Percentiles rank a stretch among this genome's conserved stretches.
Evolutionary conservation across 148 eudicot genomes (phyloP).

Genomic region (Arbutus unedo): DNA sequence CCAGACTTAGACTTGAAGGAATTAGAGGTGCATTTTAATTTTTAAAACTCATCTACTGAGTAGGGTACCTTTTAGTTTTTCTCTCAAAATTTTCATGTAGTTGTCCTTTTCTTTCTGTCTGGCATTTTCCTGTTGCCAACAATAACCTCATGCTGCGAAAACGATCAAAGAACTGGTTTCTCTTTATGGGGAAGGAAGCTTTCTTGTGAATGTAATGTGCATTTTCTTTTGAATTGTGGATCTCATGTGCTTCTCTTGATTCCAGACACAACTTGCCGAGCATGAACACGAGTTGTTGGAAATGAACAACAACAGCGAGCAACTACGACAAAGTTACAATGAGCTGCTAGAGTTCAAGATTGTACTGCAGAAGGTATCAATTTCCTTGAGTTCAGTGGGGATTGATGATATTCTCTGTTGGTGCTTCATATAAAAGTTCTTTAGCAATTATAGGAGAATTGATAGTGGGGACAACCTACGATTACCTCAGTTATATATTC

Average conservation of each 20-base stretch:
- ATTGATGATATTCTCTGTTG: background rate
- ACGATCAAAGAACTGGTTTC: background rate
- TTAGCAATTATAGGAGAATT: background rate
- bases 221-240: background rate
- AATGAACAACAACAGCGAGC: slow-evolving; percentile 86
- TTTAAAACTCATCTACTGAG: background rate
- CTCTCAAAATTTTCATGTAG: no score
- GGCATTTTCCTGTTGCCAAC: background rate
- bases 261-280: slow-evolving; percentile 75
- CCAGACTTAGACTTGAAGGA: slow-evolving; percentile 80
- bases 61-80: background rate
- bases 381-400: background rate
- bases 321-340: slow-evolving; percentile 69
- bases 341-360: slow-evolving; percentile 93
- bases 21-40: slow-evolving; percentile 60
- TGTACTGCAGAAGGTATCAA: slow-evolving; percentile 86
- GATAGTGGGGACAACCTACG: background rate
- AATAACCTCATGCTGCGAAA: background rate
- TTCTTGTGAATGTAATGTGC: background rate
- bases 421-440: background rate
- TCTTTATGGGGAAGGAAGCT: slow-evolving; percentile 4
- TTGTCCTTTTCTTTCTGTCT: background rate
- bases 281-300: slow-evolving; percentile 94
- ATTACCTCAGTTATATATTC: background rate
- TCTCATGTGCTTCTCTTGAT: slow-evolving; percentile 16